Evolutionary conservation across 2,329 filamentous ascomycete species (phyloP).

Genomic region (Rhexocercosporidium sp.): DNA sequence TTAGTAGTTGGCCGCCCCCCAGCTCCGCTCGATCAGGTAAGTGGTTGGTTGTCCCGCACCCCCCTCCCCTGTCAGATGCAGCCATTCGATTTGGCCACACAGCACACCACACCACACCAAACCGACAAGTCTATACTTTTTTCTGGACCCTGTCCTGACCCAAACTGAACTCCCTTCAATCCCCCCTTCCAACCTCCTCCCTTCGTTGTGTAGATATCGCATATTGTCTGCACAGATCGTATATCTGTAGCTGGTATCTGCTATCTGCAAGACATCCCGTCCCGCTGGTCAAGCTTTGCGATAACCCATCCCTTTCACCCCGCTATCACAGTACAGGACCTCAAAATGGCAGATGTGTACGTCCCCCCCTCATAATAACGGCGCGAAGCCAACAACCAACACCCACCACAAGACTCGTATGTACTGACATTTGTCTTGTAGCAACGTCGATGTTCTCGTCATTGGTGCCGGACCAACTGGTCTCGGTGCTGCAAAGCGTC

Average conservation of each 20-base stretch:
- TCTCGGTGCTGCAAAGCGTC: slow-evolving; percentile 95
- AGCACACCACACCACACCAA: neutral
- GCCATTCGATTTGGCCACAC: slow-evolving; percentile 2
- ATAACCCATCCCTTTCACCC: slow-evolving; percentile 11
- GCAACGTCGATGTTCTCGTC: slow-evolving; percentile 94
- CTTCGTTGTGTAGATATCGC: slow-evolving; percentile 10
- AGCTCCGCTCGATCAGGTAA: neutral
- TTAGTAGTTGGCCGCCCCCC: too few relatives aligned
- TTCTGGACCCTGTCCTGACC: slow-evolving; percentile 12
- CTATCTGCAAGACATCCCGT: slow-evolving; percentile 16
- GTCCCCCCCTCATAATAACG: slow-evolving; percentile 10
- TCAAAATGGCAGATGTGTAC: slow-evolving; percentile 33
- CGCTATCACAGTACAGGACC: slow-evolving; percentile 6
- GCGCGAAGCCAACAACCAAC: neutral
- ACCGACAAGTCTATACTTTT: slow-evolving; percentile 4
- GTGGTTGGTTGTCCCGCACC: slow-evolving; percentile 1
- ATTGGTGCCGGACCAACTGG: slow-evolving; percentile 98
- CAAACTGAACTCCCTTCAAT: neutral
- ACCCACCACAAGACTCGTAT: neutral
- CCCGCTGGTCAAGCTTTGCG: neutral
- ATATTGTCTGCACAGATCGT: slow-evolving; percentile 16
- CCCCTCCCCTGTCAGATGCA: neutral
- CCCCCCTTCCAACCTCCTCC: neutral
- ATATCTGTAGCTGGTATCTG: slow-evolving; percentile 3
- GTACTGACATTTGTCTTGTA: slow-evolving; percentile 31